Evolutionary conservation across 2,329 filamentous ascomycete genomes (phyloP), one percentile per base, ranked within the genome.

Genomic region (Neonectria coccinea): DNA sequence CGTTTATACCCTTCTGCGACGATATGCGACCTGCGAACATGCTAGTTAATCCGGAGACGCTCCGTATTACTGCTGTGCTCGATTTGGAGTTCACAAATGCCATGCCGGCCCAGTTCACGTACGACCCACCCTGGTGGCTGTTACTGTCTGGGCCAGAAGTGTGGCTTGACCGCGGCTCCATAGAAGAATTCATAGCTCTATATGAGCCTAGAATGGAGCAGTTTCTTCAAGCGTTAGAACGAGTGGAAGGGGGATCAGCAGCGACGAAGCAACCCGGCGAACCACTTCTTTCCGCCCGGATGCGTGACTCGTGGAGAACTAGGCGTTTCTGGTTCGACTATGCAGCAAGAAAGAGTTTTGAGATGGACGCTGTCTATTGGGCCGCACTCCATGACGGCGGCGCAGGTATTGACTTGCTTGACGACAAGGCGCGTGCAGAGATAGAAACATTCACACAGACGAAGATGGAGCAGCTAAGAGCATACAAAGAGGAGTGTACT

Each of bases 311-410:
- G 14, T 61, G 52, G 79, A 66, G 29, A 18, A 73, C 64, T 14
- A 71, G 73, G 7, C 70, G 71, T 22, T 80, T 81, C 67, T 80
- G 76, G 78, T 79, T 80, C 55, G 66, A 81, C 48, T 78, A 74
- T 66, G 76, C 74, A n/a, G 73, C 74, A 14, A 73, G 78, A 59
- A 79, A 74, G 55, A 75, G 75, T 59, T 77, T 79, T n/a, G 76
- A 79, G 44, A 36, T 79, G 1, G 78, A 80, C 64, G 68, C 57
- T 1, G 69, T 78, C 18, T 80, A 78, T 61, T 79, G 75, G 75
- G 64, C 64, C 22, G 64, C 61, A 14, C 59, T 78, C 52, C 68
- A 76, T 67, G 58, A 76, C n/a, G 11, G 78, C 74, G 2, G 25
- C 5, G 16, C 16, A 51, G 69, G 64, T 62, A 22, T 73, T 62